Percentiles rank a stretch among this genome's conserved stretches.
Conservation (phyloP, 352 stramenopile genomes). For the Globisporangium orthogonon region DNA sequence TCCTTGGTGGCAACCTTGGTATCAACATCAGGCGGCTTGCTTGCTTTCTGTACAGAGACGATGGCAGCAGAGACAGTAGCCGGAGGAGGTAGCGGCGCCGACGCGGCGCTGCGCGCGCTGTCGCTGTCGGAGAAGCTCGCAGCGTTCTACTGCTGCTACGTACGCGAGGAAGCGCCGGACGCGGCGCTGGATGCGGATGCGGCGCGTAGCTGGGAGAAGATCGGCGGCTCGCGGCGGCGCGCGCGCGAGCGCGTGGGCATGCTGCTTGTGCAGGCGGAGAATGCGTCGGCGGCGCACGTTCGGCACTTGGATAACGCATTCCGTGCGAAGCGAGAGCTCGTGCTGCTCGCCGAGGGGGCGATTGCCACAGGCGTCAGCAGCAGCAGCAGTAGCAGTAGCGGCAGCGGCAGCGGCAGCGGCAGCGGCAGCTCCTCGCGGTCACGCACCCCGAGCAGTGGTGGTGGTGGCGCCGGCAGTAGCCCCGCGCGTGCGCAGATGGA, state of each 20-base stretch:
- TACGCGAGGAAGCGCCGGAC: slow-evolving; percentile 51
- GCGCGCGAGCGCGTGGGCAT: slow-evolving; percentile 54
- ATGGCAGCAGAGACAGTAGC: neutral
- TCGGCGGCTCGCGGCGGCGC: slow-evolving; percentile 44
- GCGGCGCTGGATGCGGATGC: slow-evolving; percentile 41
- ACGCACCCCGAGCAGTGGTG: neutral
- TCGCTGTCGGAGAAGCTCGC: slow-evolving; percentile 71
- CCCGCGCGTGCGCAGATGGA: slow-evolving; percentile 37
- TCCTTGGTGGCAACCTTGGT: no score
- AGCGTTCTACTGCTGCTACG: slow-evolving; percentile 70
- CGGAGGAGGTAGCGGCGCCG: neutral
- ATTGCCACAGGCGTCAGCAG: slow-evolving; percentile 9
- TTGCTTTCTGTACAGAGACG: no score
- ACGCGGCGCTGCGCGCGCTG: slow-evolving; percentile 22
- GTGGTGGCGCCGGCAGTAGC: no score
- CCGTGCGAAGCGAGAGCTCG: slow-evolving; percentile 59
- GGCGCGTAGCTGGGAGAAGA: slow-evolving; percentile 53
- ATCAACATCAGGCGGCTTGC: no score
- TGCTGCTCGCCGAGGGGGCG: slow-evolving; percentile 54
- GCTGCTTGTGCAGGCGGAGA: slow-evolving; percentile 62
- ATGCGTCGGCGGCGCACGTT: slow-evolving; percentile 49
- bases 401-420: no score
- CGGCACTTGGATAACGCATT: slow-evolving; percentile 65
- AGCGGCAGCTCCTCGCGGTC: no score
- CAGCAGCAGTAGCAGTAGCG: no score